These are phyloP conservation scores for Oryza nivara DNA, from an alignment of 176 grass and related monocot species.

Conservation along the genomic window DNA sequence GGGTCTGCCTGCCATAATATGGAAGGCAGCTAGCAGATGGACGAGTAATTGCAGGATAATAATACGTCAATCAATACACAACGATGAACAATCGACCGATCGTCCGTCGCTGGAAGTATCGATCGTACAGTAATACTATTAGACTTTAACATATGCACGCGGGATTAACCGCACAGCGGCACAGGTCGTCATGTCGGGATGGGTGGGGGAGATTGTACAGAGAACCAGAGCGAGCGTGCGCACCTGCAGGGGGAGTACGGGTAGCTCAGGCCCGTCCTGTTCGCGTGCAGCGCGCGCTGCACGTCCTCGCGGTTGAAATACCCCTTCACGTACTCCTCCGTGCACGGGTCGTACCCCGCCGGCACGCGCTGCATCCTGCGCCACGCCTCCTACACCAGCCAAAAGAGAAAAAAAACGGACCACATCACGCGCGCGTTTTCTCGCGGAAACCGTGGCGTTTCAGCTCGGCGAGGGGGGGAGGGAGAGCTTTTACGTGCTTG, in stretches of 20 bases:
- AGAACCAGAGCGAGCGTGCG: not conserved
- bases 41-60: not conserved
- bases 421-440: not conserved
- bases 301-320: conserved; percentile 87
- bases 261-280: conserved; percentile 65
- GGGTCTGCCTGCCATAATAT: not conserved
- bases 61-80: not conserved
- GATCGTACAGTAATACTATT: not conserved
- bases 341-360: conserved; percentile 95
- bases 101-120: not conserved
- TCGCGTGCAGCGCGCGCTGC: conserved; percentile 85
- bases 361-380: conserved; percentile 55
- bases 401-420: not conserved
- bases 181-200: not conserved
- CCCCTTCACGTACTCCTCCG: conserved; percentile 68
- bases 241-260: conserved; percentile 87
- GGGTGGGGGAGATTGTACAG: not conserved
- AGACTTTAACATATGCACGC: no score
- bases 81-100: not conserved
- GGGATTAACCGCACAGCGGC: not conserved
- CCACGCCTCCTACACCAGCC: conserved; percentile 60
- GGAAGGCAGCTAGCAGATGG: not conserved
- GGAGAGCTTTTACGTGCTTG: conserved; percentile 47
- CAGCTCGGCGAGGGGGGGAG: not conserved
- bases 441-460: not conserved